These are phyloP conservation scores for Aspergillus phoenicis DNA, from an alignment of 2,329 filamentous ascomycete species.

Conservation along the genomic window DNA sequence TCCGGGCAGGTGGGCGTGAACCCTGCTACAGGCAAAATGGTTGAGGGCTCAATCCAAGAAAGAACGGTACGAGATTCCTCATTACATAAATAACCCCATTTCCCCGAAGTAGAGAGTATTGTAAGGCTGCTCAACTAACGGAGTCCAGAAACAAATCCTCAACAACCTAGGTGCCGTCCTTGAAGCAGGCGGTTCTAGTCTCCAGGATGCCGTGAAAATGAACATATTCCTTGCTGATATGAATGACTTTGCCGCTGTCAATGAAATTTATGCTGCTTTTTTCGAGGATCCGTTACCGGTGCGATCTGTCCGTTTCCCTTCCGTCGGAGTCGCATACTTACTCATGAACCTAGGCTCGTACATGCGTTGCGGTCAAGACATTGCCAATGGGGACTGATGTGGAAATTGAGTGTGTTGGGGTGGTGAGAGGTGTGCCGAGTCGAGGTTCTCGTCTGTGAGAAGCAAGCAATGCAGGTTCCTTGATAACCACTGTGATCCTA, in stretches of 20 bases:
- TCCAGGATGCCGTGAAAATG: slow-evolving; percentile 64
- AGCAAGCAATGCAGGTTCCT: no score
- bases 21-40: slow-evolving; percentile 54
- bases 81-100: neutral
- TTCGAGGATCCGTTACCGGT: slow-evolving; percentile 33
- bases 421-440: slow-evolving; percentile 25
- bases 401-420: slow-evolving; percentile 57
- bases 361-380: slow-evolving; percentile 56
- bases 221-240: slow-evolving; percentile 68
- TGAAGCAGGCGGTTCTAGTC: slow-evolving; percentile 58
- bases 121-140: slow-evolving; percentile 1
- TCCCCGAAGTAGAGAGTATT: neutral
- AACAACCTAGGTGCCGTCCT: slow-evolving; percentile 62
- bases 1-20: slow-evolving; percentile 64
- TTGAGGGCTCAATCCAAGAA: slow-evolving; percentile 59
- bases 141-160: slow-evolving; percentile 49
- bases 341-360: slow-evolving; percentile 29
- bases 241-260: slow-evolving; percentile 72
- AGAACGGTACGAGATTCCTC: slow-evolving; percentile 47
- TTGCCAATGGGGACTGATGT: slow-evolving; percentile 55
- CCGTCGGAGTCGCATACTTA: neutral
- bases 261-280: slow-evolving; percentile 66
- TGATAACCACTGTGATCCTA: neutral
- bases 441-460: slow-evolving; percentile 4
- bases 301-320: slow-evolving; percentile 13